These are phyloP conservation scores for Cicer judaicum DNA, from an alignment of 306 rosid species.

Conservation along the genomic window DNA sequence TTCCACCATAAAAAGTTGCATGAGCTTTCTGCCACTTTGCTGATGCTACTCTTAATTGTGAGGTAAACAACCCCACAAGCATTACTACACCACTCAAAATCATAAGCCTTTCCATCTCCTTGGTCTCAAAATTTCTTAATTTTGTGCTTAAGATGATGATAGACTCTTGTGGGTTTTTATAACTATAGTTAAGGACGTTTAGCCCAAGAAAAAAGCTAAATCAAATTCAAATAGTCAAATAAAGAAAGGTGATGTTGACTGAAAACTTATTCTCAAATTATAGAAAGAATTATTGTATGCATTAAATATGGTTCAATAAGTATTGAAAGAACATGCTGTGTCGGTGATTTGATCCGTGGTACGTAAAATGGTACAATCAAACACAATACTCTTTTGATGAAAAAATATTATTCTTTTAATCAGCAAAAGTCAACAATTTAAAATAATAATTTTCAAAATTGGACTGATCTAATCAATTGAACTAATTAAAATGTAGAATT, in stretches of 20 bases:
- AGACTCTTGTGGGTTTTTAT: slow-evolving; percentile 43
- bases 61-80: slow-evolving; percentile 43
- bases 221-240: slow-evolving; percentile 2
- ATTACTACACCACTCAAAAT: slow-evolving; percentile 33
- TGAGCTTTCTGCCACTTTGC: slow-evolving; percentile 59
- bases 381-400: neutral
- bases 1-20: slow-evolving; percentile 73
- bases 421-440: slow-evolving; percentile 14
- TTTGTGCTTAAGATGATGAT: slow-evolving; percentile 44
- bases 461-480: neutral
- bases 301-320: slow-evolving; percentile 13
- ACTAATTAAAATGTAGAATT: neutral
- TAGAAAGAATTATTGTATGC: slow-evolving; percentile 13
- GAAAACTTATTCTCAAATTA: neutral
- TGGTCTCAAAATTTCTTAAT: slow-evolving; percentile 18
- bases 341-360: slow-evolving; percentile 48
- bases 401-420: slow-evolving; percentile 10
- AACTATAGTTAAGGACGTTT: slow-evolving; percentile 37
- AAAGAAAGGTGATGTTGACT: slow-evolving; percentile 35
- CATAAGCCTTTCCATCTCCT: slow-evolving; percentile 45
- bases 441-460: neutral
- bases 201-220: slow-evolving; percentile 14
- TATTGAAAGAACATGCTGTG: slow-evolving; percentile 36
- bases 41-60: slow-evolving; percentile 44
- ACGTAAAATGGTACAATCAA: slow-evolving; percentile 50